A percentile compares a stretch with the other conserved stretches of the same genome.
These are phyloP conservation scores for Sporobolomyces roseus DNA, from an alignment of 768 basidiomycete species.

Conservation along the genomic window DNA sequence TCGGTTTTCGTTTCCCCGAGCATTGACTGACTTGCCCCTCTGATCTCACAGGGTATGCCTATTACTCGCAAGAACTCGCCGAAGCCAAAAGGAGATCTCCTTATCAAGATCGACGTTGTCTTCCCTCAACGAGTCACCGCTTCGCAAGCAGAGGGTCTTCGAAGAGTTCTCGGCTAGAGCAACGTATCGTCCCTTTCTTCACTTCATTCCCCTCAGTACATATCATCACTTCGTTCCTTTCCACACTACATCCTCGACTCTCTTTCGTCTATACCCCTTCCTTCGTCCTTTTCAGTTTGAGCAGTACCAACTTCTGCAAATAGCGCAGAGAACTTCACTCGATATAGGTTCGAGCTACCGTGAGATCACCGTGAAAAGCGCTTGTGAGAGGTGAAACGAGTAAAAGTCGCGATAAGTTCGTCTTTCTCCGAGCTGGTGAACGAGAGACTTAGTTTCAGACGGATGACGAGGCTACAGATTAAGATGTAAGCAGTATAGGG, in stretches of 20 bases:
- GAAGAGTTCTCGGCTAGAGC: conserved; percentile 56
- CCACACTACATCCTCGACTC: neutral
- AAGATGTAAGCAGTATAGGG: too few species aligned
- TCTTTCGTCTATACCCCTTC: neutral
- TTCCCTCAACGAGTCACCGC: conserved; percentile 67
- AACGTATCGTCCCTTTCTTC: neutral
- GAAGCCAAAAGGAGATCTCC: conserved; percentile 74
- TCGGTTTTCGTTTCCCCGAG: neutral
- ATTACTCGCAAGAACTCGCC: conserved; percentile 70
- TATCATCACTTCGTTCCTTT: neutral
- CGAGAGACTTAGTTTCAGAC: too few species aligned
- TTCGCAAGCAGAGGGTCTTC: conserved; percentile 73
- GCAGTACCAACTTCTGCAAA: neutral
- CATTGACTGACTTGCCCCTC: too few species aligned
- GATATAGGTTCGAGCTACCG: too few species aligned
- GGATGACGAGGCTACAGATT: too few species aligned
- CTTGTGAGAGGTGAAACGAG: too few species aligned
- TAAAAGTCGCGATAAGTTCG: too few species aligned
- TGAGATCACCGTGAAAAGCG: too few species aligned
- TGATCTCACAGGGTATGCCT: conserved; percentile 66
- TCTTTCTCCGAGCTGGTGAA: too few species aligned
- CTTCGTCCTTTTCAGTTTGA: neutral
- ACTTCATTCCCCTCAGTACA: neutral
- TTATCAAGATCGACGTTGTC: conserved; percentile 70
- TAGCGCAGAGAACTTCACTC: too few species aligned